Evolutionary conservation across 1,139 yeast species (phyloP).

Genomic region (Saccharomyces hybrid): DNA sequence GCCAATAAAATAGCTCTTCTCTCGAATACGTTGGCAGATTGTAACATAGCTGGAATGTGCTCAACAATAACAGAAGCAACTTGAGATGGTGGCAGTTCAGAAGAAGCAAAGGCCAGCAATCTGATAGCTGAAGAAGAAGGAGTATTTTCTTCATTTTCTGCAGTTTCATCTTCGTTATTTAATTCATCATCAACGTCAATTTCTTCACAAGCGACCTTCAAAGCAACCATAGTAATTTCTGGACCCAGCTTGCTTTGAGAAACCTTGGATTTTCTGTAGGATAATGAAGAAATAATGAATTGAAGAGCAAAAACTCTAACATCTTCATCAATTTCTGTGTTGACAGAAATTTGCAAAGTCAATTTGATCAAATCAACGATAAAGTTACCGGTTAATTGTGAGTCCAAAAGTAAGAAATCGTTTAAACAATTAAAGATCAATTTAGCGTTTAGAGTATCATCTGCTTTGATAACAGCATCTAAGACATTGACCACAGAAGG

Average conservation of each 20-base stretch:
- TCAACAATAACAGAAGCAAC: constrained; percentile 76
- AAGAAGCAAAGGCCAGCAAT: constrained; percentile 68
- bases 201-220: constrained; percentile 75
- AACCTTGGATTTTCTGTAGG: constrained; percentile 63
- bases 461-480: constrained; percentile 61
- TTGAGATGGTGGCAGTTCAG: constrained; percentile 87
- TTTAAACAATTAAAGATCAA: constrained; percentile 81
- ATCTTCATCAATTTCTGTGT: constrained; percentile 67
- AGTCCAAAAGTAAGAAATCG: constrained; percentile 67
- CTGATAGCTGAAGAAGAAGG: constrained; percentile 77
- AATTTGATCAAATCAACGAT: constrained; percentile 62
- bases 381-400: constrained; percentile 71
- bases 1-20: constrained; percentile 85
- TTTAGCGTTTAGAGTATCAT: constrained; percentile 66
- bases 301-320: constrained; percentile 78
- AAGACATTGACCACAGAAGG: constrained; percentile 81
- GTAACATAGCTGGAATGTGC: constrained; percentile 54
- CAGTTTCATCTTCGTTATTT: constrained; percentile 77
- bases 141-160: constrained; percentile 83
- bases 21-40: constrained; percentile 61
- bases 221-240: constrained; percentile 63
- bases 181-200: constrained; percentile 65
- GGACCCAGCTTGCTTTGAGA: constrained; percentile 69
- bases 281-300: constrained; percentile 71
- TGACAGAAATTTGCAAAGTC: constrained; percentile 68